Evolutionary conservation across 176 grass and related monocot species (phyloP).

Genomic region (Aegilops tauschii): DNA sequence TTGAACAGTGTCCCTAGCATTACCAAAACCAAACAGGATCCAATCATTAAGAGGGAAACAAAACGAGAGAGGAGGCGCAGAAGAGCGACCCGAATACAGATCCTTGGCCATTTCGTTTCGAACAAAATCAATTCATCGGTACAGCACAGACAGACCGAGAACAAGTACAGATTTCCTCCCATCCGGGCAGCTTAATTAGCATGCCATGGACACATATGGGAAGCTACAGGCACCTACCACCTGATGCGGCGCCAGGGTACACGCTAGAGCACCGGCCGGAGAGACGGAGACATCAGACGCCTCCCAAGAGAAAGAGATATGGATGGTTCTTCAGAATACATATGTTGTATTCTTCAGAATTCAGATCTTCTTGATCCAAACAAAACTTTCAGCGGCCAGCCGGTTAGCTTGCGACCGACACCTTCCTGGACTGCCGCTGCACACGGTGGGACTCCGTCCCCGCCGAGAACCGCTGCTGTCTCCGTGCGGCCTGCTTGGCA

Average conservation of each 20-base stretch:
- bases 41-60: not conserved
- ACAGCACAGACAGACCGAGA: not conserved
- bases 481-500: not conserved
- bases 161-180: not conserved
- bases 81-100: not conserved
- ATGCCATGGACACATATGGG: not conserved
- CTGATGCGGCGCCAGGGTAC: too few species aligned
- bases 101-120: not conserved
- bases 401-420: conserved; percentile 13
- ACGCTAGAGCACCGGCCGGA: not conserved
- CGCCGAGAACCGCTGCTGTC: not conserved
- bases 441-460: not conserved
- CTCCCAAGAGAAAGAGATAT: too few species aligned
- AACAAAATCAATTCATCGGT: not conserved
- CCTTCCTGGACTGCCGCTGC: conserved; percentile 16
- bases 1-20: too few species aligned
- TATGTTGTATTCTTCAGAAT: not conserved
- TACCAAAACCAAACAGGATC: not conserved
- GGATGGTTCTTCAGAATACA: not conserved
- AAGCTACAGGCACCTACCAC: not conserved
- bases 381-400: not conserved
- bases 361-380: not conserved
- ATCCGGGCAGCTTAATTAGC: not conserved
- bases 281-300: not conserved
- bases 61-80: not conserved